These are phyloP conservation scores for Lentithecium fluviatile DNA, from an alignment of 495 filamentous ascomycete species.

Conservation along the genomic window DNA sequence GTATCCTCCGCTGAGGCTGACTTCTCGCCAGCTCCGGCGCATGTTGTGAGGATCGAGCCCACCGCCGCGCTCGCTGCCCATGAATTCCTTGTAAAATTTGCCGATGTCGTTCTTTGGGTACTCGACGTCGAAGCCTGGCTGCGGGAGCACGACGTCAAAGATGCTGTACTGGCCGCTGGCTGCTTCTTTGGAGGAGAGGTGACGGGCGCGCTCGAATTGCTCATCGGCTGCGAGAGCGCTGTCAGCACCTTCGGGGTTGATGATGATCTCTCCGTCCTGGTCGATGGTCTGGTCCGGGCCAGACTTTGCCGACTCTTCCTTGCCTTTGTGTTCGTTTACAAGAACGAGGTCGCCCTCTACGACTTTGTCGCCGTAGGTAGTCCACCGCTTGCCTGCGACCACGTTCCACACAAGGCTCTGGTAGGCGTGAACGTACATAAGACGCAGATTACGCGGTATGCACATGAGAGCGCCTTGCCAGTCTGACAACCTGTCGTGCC, in stretches of 20 bases:
- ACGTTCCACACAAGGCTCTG: conserved; percentile 93
- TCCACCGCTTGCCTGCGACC: conserved; percentile 75
- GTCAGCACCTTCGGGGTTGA: conserved; percentile 59
- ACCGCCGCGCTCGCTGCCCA: conserved; percentile 74
- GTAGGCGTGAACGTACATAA: conserved; percentile 97
- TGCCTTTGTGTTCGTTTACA: conserved; percentile 54
- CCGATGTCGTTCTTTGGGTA: conserved; percentile 84
- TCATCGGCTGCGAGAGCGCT: conserved; percentile 56
- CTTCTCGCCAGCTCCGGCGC: conserved; percentile 79
- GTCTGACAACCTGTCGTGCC: conserved; percentile 51
- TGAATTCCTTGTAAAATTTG: conserved; percentile 77
- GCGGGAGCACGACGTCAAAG: conserved; percentile 91
- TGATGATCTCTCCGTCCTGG: conserved; percentile 66
- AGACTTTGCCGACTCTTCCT: conserved; percentile 39
- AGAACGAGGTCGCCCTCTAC: conserved; percentile 87
- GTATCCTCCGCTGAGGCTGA: conserved; percentile 85
- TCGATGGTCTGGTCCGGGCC: conserved; percentile 51
- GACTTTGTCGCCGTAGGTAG: conserved; percentile 64
- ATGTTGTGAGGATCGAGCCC: conserved; percentile 80
- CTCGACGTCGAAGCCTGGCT: conserved; percentile 82
- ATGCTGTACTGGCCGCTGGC: conserved; percentile 74
- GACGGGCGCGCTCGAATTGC: conserved; percentile 68
- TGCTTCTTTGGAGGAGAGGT: conserved; percentile 73
- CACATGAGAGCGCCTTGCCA: conserved; percentile 73
- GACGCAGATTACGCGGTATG: conserved; percentile 73